Conservation (phyloP, 2,329 filamentous ascomycete species). For the Aspergillus chevalieri region DNA sequence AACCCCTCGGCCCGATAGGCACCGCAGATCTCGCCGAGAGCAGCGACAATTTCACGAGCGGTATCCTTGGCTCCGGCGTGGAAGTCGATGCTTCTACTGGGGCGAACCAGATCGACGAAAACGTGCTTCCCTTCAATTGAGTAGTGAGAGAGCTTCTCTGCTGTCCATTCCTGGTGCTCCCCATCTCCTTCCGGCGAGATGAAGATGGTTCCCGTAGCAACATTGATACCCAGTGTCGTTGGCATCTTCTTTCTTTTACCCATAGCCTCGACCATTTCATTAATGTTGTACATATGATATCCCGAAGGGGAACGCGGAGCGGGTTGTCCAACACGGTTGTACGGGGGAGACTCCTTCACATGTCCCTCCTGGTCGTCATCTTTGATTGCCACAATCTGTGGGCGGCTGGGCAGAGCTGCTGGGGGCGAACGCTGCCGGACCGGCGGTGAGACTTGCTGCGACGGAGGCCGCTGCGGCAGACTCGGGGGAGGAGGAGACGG, state of each 20-base stretch:
- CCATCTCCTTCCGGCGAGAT: constrained; percentile 84
- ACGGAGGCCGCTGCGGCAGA: constrained; percentile 58
- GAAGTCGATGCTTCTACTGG: constrained; percentile 92
- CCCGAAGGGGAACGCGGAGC: constrained; percentile 62
- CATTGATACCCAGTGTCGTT: constrained; percentile 90
- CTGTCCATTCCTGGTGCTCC: constrained; percentile 84
- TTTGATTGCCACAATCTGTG: constrained; percentile 29
- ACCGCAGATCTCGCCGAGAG: constrained; percentile 82
- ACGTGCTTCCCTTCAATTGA: constrained; percentile 97
- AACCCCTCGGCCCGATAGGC: constrained; percentile 74
- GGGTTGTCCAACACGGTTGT: constrained; percentile 47
- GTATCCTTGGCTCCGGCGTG: constrained; percentile 97
- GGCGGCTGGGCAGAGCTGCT: constrained; percentile 41
- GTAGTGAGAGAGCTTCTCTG: constrained; percentile 93
- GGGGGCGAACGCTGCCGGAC: constrained; percentile 56
- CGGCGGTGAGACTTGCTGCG: constrained; percentile 49
- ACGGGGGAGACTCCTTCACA: constrained; percentile 51
- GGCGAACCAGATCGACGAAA: constrained; percentile 84
- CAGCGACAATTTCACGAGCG: constrained; percentile 83
- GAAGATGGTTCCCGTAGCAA: constrained; percentile 79
- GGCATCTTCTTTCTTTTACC: constrained; percentile 98
- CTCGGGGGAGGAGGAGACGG: constrained; percentile 48
- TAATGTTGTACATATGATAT: constrained; percentile 93
- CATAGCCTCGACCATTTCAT: constrained; percentile 95
- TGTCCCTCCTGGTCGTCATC: constrained; percentile 33